Percentiles rank a stretch among this genome's conserved stretches.
Evolutionary conservation across 768 basidiomycete genomes (phyloP).

Genomic region (Phylloporus scabripes): DNA sequence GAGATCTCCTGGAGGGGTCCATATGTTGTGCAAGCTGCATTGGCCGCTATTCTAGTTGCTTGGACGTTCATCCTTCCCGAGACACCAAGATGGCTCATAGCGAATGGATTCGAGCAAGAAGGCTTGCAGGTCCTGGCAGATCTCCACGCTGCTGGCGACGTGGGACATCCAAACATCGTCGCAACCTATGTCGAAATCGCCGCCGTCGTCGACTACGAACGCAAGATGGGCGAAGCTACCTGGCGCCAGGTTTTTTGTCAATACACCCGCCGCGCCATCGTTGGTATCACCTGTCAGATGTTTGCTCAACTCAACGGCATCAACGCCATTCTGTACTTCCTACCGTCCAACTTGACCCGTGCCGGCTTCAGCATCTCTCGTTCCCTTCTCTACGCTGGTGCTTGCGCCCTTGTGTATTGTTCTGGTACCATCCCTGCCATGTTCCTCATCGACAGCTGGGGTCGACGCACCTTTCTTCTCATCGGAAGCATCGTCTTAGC

Average conservation of each 20-base stretch:
- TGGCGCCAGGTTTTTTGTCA: slow-evolving; percentile 48
- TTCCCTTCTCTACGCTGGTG: slow-evolving; percentile 42
- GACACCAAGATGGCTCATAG: slow-evolving; percentile 51
- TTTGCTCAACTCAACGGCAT: slow-evolving; percentile 54
- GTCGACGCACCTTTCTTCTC: slow-evolving; percentile 47
- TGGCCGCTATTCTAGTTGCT: slow-evolving; percentile 41
- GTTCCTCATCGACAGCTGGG: slow-evolving; percentile 48
- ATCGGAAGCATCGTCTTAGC: slow-evolving; percentile 41
- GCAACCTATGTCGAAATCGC: slow-evolving; percentile 42
- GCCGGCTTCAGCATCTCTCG: slow-evolving; percentile 43
- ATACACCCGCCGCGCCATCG: slow-evolving; percentile 43
- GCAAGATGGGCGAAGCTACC: slow-evolving; percentile 36
- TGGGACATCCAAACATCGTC: slow-evolving; percentile 37
- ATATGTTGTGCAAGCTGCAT: slow-evolving; percentile 47
- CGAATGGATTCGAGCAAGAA: slow-evolving; percentile 47
- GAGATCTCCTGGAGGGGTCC: slow-evolving; percentile 54
- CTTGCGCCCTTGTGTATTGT: slow-evolving; percentile 45
- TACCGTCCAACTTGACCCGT: slow-evolving; percentile 47
- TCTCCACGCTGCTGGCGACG: slow-evolving; percentile 48
- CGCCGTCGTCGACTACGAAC: slow-evolving; percentile 36
- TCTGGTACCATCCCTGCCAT: slow-evolving; percentile 49
- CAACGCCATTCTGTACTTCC: slow-evolving; percentile 53
- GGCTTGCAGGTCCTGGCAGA: slow-evolving; percentile 52
- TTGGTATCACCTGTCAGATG: slow-evolving; percentile 52
- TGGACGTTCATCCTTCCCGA: slow-evolving; percentile 49